Percentiles rank a stretch among this genome's conserved stretches.
These are phyloP conservation scores for Penicillium freii DNA, from an alignment of 2,329 filamentous ascomycete species.

Conservation along the genomic window DNA sequence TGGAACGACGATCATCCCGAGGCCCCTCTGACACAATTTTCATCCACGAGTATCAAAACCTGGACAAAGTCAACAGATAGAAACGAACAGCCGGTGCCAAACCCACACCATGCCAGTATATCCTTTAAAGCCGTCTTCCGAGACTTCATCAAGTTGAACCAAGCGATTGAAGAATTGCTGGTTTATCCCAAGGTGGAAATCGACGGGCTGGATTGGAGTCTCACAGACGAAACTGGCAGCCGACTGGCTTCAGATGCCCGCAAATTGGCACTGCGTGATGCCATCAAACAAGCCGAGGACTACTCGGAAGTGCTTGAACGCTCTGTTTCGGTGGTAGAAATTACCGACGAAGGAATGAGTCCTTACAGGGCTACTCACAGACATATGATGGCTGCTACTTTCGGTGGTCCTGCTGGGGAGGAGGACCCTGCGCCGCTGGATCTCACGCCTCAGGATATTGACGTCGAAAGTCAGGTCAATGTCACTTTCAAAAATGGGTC, in stretches of 20 bases:
- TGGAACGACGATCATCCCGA: too few relatives aligned
- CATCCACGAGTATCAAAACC: constrained; percentile 3
- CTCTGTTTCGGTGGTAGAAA: constrained; percentile 16
- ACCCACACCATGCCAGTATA: constrained; percentile 19
- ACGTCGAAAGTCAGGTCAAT: constrained; percentile 8
- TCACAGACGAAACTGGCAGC: constrained; percentile 24
- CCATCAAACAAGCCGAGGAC: constrained; percentile 25
- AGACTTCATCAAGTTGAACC: constrained; percentile 22
- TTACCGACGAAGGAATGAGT: constrained; percentile 11
- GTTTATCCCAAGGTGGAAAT: constrained; percentile 24
- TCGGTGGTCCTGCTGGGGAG: background rate
- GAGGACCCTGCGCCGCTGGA: constrained; percentile 7
- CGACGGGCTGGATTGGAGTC: constrained; percentile 23
- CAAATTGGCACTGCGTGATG: constrained; percentile 24
- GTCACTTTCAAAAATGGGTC: constrained; percentile 2
- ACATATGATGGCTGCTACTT: background rate
- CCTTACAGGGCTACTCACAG: background rate
- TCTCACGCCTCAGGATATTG: constrained; percentile 12
- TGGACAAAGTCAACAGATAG: constrained; percentile 1
- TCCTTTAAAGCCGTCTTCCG: constrained; percentile 25
- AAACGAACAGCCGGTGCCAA: constrained; percentile 10
- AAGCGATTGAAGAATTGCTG: constrained; percentile 20
- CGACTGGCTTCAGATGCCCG: constrained; percentile 21
- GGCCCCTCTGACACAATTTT: background rate
- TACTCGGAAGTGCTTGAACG: constrained; percentile 23